Base-by-base conservation (phyloP, 2,329 filamentous ascomycete genomes). In the Penicillium sp. region DNA sequence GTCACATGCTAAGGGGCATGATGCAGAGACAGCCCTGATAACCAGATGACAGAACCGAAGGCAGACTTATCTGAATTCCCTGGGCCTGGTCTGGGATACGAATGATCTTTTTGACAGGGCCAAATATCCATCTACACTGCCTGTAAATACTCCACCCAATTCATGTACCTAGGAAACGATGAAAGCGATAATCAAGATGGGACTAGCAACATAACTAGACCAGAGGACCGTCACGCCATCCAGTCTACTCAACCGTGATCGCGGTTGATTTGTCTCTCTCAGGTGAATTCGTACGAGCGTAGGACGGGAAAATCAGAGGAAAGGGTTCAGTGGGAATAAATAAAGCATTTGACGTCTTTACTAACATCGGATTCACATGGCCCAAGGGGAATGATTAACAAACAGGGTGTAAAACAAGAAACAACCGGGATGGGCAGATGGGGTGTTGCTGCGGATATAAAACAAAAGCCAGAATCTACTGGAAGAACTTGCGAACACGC, bases 401-500 rank as follows among this genome's bases (percentile, higher is more conserved):
- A 61, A 62, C 54, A 57, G 49, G 50, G 51, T 2, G 46, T 40
- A 49, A 46, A 51, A 47, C 11, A 53, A 49, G 53, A 35, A 16
- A 37, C 27, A 54, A 54, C 39, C 51, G 24, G 41, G 18, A 53
- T 43, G 33, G 51, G 51, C 51, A 54, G 41, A 54, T 16, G 37
- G 19, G 14, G 19, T 16, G 49, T 31, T 54, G 55, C 61, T 60
- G 18, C 60, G 54, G 66, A 67, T 68, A 66, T 64, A 58, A 46
- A 63, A 66, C 60, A 65, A 49, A 54, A 60, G 19, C 43, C 36
- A 50, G 61, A 54, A 54, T 67, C 61, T 84, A 92, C 71, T 84
- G 83, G 79, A 96, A 96, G 79, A 89, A 91, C 64, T 85, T 86
- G 75, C 89, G 87, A 60, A 96, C 91, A 11, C 85, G 88, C 71